phyloP scores from a whole-genome alignment of 768 basidiomycete genomes.

The Tulasnella sp. region DNA sequence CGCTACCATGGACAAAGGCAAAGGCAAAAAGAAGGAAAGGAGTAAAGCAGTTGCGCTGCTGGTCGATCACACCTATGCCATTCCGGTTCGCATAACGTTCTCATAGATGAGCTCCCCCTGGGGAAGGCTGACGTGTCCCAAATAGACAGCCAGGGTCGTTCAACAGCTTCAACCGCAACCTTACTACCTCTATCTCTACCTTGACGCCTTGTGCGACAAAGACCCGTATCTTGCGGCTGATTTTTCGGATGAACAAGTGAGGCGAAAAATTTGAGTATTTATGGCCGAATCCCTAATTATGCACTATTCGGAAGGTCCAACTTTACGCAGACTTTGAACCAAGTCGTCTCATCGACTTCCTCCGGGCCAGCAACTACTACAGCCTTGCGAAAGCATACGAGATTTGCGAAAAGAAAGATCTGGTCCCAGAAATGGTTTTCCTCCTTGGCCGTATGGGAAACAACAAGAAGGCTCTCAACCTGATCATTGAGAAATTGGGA shows the following conservation, averaged over 20 bases:
- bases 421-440: constrained; percentile 96
- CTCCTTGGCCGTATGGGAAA: constrained; percentile 95
- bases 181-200: constrained; percentile 81
- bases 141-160: constrained; percentile 75
- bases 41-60: constrained; percentile 63
- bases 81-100: constrained; percentile 55
- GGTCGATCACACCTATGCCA: constrained; percentile 91
- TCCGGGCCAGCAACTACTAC: constrained; percentile 85
- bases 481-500: constrained; percentile 90
- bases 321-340: constrained; percentile 86
- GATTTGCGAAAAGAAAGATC: constrained; percentile 71
- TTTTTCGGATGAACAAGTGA: constrained; percentile 79
- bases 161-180: constrained; percentile 67
- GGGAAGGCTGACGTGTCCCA: neutral
- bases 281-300: neutral
- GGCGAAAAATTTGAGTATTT: constrained; percentile 13
- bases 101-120: neutral
- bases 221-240: constrained; percentile 69
- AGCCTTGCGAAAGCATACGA: constrained; percentile 83
- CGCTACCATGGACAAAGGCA: constrained; percentile 15
- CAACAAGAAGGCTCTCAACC: constrained; percentile 83
- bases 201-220: constrained; percentile 80
- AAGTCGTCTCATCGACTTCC: constrained; percentile 71
- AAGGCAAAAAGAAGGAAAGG: constrained; percentile 10
- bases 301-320: constrained; percentile 43